Evolutionary conservation across 2,329 filamentous ascomycete species (phyloP), one percentile per base, ranked within the genome.

Genomic region (Chrysoporthe deuterocubensis): DNA sequence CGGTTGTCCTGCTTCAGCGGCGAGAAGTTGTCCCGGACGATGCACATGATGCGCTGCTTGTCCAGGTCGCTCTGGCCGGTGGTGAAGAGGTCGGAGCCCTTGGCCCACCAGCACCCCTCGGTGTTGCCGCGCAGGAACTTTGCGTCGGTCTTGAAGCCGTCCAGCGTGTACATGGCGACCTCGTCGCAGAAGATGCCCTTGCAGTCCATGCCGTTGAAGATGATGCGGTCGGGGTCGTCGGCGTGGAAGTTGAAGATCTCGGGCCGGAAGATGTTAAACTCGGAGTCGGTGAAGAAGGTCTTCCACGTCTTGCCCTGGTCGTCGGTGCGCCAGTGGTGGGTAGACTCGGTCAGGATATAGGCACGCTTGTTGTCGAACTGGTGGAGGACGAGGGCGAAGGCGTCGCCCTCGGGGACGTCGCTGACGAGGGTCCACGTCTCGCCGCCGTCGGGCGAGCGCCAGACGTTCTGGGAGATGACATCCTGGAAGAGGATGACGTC

Each of bases 21-120:
- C 37, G 91, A 92, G 74, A 91, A 90, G 71, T 88, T 83, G 66
- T 94, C 92, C 67, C 87, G 85, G 48, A 92, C 88, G 63, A 97
- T 90, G 78, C 96, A 99, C 64, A 98, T 80, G 63, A 95, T 85
- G 65, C 94, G 88, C 72, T 90, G 83, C 63, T 87, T 82, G 75
- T 96, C 89, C 63, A 89, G 81, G 44, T 90, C 84, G 1, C 85
- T 80, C 65, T 90, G 80, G 69, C 90, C 90, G 13, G 89, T 90
- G 44, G 87, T 87, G 77, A 99, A 97, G 54, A 89, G 79, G 5
- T 87, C 84, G 14, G 92, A 89, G 16, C 89, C 88, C 75, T 93
- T 93, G 63, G 96, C 95, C 93, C 95, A 99, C 77, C 90, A 88
- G 78, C 96, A 99, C 70, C 91, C 90, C 61, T 88, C 84, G 2